phyloP scores from a whole-genome alignment of 2,329 filamentous ascomycete species.

The Ophiostoma australiae region DNA sequence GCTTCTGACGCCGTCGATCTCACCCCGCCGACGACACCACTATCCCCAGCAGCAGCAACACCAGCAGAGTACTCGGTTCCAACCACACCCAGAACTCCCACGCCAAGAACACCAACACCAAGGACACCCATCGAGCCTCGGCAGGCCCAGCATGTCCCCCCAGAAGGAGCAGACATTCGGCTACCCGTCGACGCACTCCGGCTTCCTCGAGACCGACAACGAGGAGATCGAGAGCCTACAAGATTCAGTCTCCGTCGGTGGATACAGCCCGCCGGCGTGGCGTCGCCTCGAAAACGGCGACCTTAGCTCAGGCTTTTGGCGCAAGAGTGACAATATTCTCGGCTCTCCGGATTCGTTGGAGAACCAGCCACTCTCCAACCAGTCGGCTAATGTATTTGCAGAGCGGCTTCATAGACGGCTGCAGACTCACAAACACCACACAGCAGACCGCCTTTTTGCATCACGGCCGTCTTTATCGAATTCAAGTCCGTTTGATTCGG shows the following conservation, averaged over 20 bases:
- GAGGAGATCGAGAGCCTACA: constrained; percentile 45
- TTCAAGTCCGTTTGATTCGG: constrained; percentile 35
- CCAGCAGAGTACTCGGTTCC: background rate
- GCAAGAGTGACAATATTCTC: constrained; percentile 50
- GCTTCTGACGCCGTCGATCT: constrained; percentile 16
- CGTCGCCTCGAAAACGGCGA: constrained; percentile 56
- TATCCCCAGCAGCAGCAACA: background rate
- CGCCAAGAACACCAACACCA: constrained; percentile 5
- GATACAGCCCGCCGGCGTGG: constrained; percentile 58
- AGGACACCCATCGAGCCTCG: background rate
- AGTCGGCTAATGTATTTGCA: background rate
- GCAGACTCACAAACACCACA: constrained; percentile 2
- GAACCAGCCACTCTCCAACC: background rate
- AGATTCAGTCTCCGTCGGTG: constrained; percentile 45
- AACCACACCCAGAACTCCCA: background rate
- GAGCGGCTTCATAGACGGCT: constrained; percentile 16
- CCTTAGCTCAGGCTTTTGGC: constrained; percentile 57
- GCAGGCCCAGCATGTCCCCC: background rate
- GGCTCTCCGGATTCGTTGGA: constrained; percentile 34
- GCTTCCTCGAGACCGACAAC: constrained; percentile 38
- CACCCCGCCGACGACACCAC: constrained; percentile 27
- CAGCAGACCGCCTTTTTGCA: background rate
- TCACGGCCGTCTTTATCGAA: constrained; percentile 30
- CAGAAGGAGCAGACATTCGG: constrained; percentile 32
- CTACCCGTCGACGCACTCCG: constrained; percentile 42